Percentiles rank a stretch among this genome's conserved stretches.
These are phyloP conservation scores for Diutina siamensis DNA, from an alignment of 1,139 yeast genomes.

Conservation along the genomic window DNA sequence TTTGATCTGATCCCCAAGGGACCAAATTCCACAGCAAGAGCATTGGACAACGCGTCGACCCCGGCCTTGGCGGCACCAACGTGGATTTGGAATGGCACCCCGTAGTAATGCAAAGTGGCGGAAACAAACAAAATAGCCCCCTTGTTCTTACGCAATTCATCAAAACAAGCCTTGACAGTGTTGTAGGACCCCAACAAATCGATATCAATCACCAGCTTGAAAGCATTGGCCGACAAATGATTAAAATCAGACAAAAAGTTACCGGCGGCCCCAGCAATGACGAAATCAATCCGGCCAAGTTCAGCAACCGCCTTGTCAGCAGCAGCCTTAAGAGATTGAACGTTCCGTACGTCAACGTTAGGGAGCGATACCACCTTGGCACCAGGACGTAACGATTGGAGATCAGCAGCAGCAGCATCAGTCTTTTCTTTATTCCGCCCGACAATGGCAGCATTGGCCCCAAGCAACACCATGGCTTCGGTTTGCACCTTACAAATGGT, in stretches of 20 bases:
- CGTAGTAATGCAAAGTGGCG: constrained; percentile 81
- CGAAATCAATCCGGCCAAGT: constrained; percentile 69
- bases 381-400: constrained; percentile 41
- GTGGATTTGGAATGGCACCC: constrained; percentile 76
- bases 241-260: constrained; percentile 76
- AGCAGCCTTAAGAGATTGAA: constrained; percentile 45
- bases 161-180: constrained; percentile 71
- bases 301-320: constrained; percentile 50
- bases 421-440: constrained; percentile 69
- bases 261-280: constrained; percentile 94
- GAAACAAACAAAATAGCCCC: constrained; percentile 73
- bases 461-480: constrained; percentile 69
- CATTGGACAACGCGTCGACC: constrained; percentile 72
- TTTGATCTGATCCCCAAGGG: constrained; percentile 76
- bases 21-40: constrained; percentile 80
- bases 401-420: constrained; percentile 52
- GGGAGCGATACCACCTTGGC: constrained; percentile 59
- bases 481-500: constrained; percentile 81
- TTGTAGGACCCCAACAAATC: constrained; percentile 81
- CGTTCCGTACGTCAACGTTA: constrained; percentile 65
- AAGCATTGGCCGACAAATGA: constrained; percentile 72
- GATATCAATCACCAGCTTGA: constrained; percentile 72
- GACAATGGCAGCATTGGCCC: constrained; percentile 76
- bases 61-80: constrained; percentile 95
- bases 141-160: constrained; percentile 48